These are phyloP conservation scores for Camelina hispida DNA, from an alignment of 345 rosid genomes.

Conservation along the genomic window DNA sequence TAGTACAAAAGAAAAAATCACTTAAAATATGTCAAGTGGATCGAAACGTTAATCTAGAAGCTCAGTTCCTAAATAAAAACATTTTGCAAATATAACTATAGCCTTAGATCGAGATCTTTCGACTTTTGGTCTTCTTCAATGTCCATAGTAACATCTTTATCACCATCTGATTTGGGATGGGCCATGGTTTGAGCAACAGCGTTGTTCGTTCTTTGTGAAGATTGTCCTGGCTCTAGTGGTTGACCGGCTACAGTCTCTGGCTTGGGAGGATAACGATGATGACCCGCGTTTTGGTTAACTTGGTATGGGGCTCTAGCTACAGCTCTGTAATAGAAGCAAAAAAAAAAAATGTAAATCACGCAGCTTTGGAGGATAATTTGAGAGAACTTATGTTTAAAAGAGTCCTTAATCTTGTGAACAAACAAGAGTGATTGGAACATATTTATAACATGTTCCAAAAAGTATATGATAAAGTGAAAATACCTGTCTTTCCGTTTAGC, in stretches of 20 bases:
- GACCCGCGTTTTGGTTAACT: conserved; percentile 40
- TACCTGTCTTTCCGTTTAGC: conserved; percentile 83
- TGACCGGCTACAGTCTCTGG: conserved; percentile 17
- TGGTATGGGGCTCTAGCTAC: conserved; percentile 73
- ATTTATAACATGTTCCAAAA: background rate
- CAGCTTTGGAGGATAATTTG: background rate
- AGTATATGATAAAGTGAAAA: background rate
- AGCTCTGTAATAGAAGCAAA: conserved; percentile 44
- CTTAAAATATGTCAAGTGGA: background rate
- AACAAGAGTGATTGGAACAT: background rate
- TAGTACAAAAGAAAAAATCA: conserved; percentile 21
- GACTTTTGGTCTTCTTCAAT: conserved; percentile 45
- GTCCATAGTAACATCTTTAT: conserved; percentile 23
- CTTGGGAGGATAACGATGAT: conserved; percentile 38
- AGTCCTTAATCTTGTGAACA: conserved; percentile 3
- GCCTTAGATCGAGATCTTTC: conserved; percentile 60
- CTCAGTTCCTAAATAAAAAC: conserved; percentile 1
- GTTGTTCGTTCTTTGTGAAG: conserved; percentile 30
- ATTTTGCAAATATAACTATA: conserved; percentile 39
- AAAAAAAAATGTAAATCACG: background rate
- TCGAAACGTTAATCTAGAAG: conserved; percentile 16
- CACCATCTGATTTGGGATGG: conserved; percentile 18
- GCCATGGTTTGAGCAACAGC: conserved; percentile 15
- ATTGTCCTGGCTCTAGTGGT: conserved; percentile 44
- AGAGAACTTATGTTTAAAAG: background rate